phyloP scores from a whole-genome alignment of 495 filamentous ascomycete species.

The Pyrenopolyporus hunteri region DNA sequence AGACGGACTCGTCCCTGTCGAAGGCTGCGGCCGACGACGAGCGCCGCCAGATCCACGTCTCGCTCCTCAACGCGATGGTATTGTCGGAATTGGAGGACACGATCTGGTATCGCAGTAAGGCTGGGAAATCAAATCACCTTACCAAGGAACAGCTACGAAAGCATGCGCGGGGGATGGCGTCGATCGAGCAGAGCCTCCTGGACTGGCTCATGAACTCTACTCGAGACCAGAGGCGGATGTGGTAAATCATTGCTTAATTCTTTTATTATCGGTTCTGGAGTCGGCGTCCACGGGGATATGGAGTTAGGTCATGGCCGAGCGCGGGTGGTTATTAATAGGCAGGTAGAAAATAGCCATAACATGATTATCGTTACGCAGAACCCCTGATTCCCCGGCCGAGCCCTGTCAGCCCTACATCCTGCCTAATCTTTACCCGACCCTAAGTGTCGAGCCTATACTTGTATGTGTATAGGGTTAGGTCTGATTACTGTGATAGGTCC shows the following conservation, averaged over 20 bases:
- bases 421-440: too few species aligned
- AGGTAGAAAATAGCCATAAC: too few species aligned
- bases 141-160: slow-evolving; percentile 24
- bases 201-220: slow-evolving; percentile 29
- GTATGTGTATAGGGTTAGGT: too few species aligned
- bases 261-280: not conserved
- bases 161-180: slow-evolving; percentile 20
- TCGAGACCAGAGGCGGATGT: slow-evolving; percentile 29
- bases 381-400: too few species aligned
- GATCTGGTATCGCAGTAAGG: slow-evolving; percentile 34
- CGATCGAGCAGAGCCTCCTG: slow-evolving; percentile 30
- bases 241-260: slow-evolving; percentile 19
- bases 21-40: slow-evolving; percentile 28
- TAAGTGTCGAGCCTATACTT: too few species aligned
- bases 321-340: not conserved
- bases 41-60: slow-evolving; percentile 24
- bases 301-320: not conserved
- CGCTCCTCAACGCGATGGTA: slow-evolving; percentile 37
- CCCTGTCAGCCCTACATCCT: too few species aligned
- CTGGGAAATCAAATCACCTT: slow-evolving; percentile 12
- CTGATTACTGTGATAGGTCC: too few species aligned
- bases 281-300: not conserved
- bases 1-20: slow-evolving; percentile 20
- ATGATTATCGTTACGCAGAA: too few species aligned
- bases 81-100: slow-evolving; percentile 37